phyloP scores from a whole-genome alignment of 2,329 filamentous ascomycete genomes.

The Penicillium crustosum region DNA sequence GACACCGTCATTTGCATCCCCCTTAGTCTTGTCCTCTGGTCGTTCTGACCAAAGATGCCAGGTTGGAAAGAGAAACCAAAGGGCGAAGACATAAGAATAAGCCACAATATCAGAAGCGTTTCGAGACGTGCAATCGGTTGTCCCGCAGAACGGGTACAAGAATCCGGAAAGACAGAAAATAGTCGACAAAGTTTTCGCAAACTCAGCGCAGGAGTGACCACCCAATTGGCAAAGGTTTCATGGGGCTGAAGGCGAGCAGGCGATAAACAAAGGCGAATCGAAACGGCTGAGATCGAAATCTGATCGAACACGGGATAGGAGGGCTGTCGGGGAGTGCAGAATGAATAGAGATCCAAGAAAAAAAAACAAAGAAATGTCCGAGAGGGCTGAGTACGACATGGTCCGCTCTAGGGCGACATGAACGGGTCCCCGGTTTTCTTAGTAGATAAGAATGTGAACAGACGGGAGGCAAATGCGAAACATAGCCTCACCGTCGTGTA shows the following conservation, averaged over 20 bases:
- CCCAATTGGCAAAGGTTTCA: slow-evolving; percentile 10
- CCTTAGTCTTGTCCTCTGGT: slow-evolving; percentile 29
- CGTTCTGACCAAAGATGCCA: slow-evolving; percentile 13
- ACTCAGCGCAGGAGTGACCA: slow-evolving; percentile 13
- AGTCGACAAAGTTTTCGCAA: slow-evolving; percentile 13
- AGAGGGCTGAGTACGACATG: slow-evolving; percentile 33
- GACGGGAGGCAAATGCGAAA: slow-evolving; percentile 27
- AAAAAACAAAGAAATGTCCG: slow-evolving; percentile 33
- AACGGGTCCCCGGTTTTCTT: slow-evolving; percentile 31
- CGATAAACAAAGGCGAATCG: slow-evolving; percentile 30
- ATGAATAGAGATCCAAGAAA: slow-evolving; percentile 36
- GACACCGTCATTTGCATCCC: slow-evolving; percentile 36
- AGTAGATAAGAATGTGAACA: slow-evolving; percentile 30
- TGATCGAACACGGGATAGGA: slow-evolving; percentile 37
- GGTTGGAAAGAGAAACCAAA: slow-evolving; percentile 25
- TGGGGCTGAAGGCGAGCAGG: slow-evolving; percentile 16
- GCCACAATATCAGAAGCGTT: slow-evolving; percentile 36
- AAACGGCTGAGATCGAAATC: slow-evolving; percentile 35
- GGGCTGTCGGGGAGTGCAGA: slow-evolving; percentile 38
- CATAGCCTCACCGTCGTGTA: slow-evolving; percentile 31
- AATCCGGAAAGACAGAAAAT: slow-evolving; percentile 15
- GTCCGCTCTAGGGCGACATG: slow-evolving; percentile 26
- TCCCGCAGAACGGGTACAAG: slow-evolving; percentile 20
- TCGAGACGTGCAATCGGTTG: slow-evolving; percentile 29
- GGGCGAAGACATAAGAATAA: slow-evolving; percentile 33